A percentile compares a stretch with the other conserved stretches of the same genome.
phyloP scores from a whole-genome alignment of 345 rosid species.

The Rhizophora apiculata region DNA sequence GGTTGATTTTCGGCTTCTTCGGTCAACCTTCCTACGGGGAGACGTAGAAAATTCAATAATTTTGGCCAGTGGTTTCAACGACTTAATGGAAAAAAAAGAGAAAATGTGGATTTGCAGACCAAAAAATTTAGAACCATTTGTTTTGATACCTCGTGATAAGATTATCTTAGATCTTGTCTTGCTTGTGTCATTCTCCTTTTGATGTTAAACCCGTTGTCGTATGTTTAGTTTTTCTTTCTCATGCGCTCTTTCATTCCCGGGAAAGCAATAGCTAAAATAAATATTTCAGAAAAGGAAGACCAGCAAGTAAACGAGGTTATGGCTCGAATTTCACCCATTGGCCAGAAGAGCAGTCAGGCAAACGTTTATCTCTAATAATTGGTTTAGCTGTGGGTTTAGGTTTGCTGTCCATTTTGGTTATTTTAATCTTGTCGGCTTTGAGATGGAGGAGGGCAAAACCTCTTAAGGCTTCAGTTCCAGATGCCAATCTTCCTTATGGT shows the following conservation, averaged over 20 bases:
- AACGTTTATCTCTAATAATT: neutral
- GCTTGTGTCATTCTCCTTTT: neutral
- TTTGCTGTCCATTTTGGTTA: neutral
- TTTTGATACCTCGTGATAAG: no score
- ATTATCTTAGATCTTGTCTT: neutral
- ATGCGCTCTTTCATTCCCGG: neutral
- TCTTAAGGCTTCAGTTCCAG: neutral
- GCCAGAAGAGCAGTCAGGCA: neutral
- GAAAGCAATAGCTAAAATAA: no score
- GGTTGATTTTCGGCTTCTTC: no score
- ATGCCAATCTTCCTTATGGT: neutral
- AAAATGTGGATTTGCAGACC: no score
- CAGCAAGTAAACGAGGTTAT: no score
- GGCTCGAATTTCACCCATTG: no score
- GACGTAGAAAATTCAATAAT: no score
- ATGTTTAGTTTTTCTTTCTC: neutral
- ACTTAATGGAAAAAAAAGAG: no score
- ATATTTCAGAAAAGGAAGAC: no score
- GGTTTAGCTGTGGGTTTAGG: neutral
- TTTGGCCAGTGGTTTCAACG: no score
- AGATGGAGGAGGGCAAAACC: neutral
- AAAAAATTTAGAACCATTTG: no score
- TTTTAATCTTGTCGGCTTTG: neutral
- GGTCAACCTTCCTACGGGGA: no score
- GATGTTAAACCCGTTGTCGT: neutral